Evolutionary conservation across 108 stramenopile genomes (phyloP).

Genomic region (Bacterosira constricta): DNA sequence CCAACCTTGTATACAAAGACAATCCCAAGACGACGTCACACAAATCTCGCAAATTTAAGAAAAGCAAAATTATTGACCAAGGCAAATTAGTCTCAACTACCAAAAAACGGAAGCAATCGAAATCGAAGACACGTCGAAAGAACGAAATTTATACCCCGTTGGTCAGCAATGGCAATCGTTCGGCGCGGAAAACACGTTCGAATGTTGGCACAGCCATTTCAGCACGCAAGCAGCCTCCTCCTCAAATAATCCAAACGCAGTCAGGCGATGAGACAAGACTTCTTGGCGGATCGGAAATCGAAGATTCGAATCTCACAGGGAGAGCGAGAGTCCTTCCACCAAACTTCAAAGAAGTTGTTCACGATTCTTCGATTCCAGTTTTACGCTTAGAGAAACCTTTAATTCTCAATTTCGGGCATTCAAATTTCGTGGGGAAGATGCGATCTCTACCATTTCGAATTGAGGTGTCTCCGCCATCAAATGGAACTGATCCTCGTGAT

Average conservation of each 20-base stretch:
- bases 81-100: neutral
- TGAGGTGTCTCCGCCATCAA: neutral
- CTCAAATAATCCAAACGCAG: neutral
- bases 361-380: no score
- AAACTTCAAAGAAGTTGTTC: no score
- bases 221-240: neutral
- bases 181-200: neutral
- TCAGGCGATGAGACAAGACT: neutral
- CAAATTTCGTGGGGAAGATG: constrained; percentile 18
- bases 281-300: neutral
- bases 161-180: neutral
- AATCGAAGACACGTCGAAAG: neutral
- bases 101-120: neutral
- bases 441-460: constrained; percentile 19
- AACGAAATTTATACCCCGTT: no score
- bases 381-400: no score
- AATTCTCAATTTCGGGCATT: constrained; percentile 24
- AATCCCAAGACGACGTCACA: neutral
- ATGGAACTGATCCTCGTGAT: neutral
- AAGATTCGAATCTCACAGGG: no score
- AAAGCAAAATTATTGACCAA: neutral
- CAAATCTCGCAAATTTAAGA: neutral
- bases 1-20: neutral
- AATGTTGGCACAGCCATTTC: neutral
- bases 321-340: no score